Evolutionary conservation across 495 filamentous ascomycete genomes (phyloP).

Genomic region (Neurospora sp.): DNA sequence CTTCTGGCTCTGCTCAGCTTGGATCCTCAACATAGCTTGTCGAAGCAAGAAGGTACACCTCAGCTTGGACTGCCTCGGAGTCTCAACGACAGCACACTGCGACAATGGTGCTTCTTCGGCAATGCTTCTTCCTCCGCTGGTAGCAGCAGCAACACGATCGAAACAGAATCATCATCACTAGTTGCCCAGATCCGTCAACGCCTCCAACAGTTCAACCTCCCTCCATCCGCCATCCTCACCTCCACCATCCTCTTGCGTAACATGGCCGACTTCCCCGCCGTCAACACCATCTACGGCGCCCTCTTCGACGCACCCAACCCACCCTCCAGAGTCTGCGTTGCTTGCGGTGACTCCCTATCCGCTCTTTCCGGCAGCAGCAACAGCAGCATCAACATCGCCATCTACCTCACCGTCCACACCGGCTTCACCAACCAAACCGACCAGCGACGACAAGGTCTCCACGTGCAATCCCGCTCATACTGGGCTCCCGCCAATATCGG

Average conservation of each 20-base stretch:
- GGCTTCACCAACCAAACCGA: constrained; percentile 4
- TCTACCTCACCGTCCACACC: constrained; percentile 31
- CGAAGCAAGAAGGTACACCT: neutral
- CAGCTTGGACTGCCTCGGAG: neutral
- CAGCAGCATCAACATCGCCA: constrained; percentile 42
- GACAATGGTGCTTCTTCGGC: constrained; percentile 14
- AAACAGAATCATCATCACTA: constrained; percentile 26
- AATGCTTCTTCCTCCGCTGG: neutral
- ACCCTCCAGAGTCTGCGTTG: constrained; percentile 73
- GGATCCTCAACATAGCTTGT: neutral
- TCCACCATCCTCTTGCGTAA: constrained; percentile 66
- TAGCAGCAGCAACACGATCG: constrained; percentile 10
- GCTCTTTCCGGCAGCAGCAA: constrained; percentile 23
- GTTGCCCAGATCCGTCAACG: constrained; percentile 23
- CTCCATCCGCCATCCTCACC: constrained; percentile 53
- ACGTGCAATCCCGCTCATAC: constrained; percentile 89
- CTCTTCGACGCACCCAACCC: constrained; percentile 69
- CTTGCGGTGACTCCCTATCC: constrained; percentile 48
- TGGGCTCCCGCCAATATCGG: constrained; percentile 99
- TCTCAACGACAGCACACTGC: constrained; percentile 3
- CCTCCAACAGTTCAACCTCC: constrained; percentile 19
- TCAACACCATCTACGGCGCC: constrained; percentile 66
- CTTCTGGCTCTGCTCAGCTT: neutral
- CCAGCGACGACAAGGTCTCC: constrained; percentile 48
- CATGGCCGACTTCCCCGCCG: constrained; percentile 63